Conservation (phyloP, 768 basidiomycete species). For the Tulasnella sp. region DNA sequence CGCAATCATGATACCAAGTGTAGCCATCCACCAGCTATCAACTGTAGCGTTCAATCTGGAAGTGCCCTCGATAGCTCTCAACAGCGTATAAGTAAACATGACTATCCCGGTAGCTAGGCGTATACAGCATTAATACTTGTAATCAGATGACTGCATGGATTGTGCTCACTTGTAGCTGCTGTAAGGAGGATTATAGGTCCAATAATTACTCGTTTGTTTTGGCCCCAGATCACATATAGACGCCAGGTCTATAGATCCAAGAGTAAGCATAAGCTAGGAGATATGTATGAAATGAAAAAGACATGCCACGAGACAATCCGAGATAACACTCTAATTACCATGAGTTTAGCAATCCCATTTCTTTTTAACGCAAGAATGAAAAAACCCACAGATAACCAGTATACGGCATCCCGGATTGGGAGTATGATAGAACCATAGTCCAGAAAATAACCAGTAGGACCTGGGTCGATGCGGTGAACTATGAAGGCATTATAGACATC, state of each 20-base stretch:
- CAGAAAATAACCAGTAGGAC: slow-evolving; percentile 2
- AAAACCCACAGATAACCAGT: no score
- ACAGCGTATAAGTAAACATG: slow-evolving; percentile 9
- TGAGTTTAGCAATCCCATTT: neutral
- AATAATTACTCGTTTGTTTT: neutral
- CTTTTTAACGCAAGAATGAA: neutral
- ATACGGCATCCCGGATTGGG: slow-evolving; percentile 7
- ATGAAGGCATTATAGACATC: slow-evolving; percentile 11
- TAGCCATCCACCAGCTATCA: slow-evolving; percentile 13
- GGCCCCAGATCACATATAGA: slow-evolving; percentile 8
- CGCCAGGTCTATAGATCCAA: slow-evolving; percentile 1
- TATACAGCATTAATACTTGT: neutral
- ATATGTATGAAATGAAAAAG: neutral
- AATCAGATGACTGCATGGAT: neutral
- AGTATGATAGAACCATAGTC: slow-evolving; percentile 11
- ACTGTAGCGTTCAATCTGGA: neutral
- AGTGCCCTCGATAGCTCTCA: neutral
- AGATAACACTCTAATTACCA: slow-evolving; percentile 1
- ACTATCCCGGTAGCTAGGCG: slow-evolving; percentile 1
- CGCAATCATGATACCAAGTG: slow-evolving; percentile 10
- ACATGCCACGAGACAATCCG: slow-evolving; percentile 4
- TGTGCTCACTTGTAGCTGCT: neutral
- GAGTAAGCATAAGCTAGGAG: neutral
- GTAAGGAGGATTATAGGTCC: neutral
- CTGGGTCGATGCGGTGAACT: neutral